These are phyloP conservation scores for Glycyrrhiza uralensis DNA, from an alignment of 306 rosid species.

Conservation along the genomic window DNA sequence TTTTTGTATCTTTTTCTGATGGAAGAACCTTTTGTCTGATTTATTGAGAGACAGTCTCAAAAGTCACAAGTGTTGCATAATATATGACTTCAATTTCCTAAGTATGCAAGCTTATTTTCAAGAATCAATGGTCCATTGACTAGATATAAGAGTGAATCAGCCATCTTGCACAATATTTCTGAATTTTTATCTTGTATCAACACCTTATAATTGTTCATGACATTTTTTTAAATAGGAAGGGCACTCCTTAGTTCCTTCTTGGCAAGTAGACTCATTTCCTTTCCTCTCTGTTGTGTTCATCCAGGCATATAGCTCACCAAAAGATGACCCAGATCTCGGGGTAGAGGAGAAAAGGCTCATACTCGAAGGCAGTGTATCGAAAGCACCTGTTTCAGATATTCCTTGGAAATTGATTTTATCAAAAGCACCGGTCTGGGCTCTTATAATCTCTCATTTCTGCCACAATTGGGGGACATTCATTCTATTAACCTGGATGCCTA, in stretches of 20 bases:
- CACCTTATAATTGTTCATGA: too few species aligned
- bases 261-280: constrained; percentile 11
- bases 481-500: constrained; percentile 97
- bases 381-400: constrained; percentile 75
- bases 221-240: not conserved
- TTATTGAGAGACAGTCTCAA: not conserved
- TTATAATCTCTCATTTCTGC: constrained; percentile 85
- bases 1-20: not conserved
- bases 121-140: not conserved
- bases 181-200: too few species aligned
- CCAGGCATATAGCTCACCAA: constrained; percentile 92
- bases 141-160: not conserved
- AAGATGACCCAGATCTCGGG: constrained; percentile 72
- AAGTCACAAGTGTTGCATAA: constrained; percentile 13
- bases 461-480: constrained; percentile 99
- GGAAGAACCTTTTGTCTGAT: constrained; percentile 4
- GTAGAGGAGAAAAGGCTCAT: constrained; percentile 63
- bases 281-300: constrained; percentile 34
- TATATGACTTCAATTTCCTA: too few species aligned
- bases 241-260: not conserved
- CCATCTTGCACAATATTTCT: not conserved
- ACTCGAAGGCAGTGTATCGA: constrained; percentile 63
- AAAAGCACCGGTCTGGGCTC: constrained; percentile 97
- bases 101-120: not conserved
- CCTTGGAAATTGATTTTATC: constrained; percentile 94